Percentiles rank a stretch among this genome's conserved stretches.
Conservation (phyloP, 148 eudicot species). For the Rhododendron vialii region DNA sequence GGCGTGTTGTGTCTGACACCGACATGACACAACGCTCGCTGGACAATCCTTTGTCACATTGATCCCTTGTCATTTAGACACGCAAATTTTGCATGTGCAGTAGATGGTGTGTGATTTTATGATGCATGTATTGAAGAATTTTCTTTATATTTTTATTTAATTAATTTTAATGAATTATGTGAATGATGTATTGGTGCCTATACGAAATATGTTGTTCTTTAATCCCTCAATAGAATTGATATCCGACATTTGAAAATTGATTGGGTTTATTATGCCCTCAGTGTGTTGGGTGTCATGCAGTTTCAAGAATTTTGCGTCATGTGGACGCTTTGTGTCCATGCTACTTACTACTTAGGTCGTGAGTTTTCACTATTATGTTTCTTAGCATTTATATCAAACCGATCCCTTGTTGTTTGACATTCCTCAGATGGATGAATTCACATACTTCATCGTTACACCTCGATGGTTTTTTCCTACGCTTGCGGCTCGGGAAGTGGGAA, state of each 20-base stretch:
- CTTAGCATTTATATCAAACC: neutral
- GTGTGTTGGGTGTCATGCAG: neutral
- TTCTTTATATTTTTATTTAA: neutral
- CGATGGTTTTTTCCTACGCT: conserved; percentile 55
- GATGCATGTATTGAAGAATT: neutral
- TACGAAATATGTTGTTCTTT: neutral
- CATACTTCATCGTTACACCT: conserved; percentile 23
- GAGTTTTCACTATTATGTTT: neutral
- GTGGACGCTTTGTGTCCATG: neutral
- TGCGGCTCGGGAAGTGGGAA: conserved; percentile 53
- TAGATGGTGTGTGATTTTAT: neutral
- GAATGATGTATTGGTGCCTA: neutral
- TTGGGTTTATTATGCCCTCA: neutral
- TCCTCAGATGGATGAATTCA: conserved; percentile 54
- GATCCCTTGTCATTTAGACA: neutral
- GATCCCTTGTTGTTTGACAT: neutral
- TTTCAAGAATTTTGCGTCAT: neutral
- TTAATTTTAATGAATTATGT: neutral
- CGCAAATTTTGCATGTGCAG: neutral
- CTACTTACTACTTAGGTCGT: neutral
- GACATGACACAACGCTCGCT: neutral
- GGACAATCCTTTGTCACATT: neutral
- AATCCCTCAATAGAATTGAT: neutral
- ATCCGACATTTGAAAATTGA: neutral
- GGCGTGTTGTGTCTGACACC: neutral